Evolutionary conservation across 257 asterid species (phyloP).

Genomic region (Parsonsia alboflavescens): DNA sequence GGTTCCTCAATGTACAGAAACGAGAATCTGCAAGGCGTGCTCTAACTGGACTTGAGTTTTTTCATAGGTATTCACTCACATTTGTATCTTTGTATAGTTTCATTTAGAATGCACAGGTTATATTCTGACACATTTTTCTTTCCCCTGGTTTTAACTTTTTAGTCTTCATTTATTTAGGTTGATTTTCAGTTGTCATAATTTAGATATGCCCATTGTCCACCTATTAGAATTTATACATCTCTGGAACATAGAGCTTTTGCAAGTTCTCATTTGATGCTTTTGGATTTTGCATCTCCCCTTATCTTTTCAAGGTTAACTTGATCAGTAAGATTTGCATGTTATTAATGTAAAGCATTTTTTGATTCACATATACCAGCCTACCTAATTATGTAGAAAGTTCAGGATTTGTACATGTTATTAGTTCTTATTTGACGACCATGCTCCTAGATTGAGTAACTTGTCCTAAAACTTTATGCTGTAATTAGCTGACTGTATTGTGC

Average conservation of each 20-base stretch:
- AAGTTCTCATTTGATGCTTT: background rate
- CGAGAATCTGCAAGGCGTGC: conserved; percentile 93
- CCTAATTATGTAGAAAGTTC: background rate
- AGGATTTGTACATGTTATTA: background rate
- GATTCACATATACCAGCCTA: background rate
- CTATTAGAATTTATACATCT: background rate
- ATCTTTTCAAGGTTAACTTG: conserved; percentile 2
- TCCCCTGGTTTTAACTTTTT: background rate
- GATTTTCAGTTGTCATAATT: background rate
- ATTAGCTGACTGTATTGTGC: background rate
- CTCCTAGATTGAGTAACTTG: background rate
- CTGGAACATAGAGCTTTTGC: background rate
- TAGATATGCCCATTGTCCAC: background rate
- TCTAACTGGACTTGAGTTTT: conserved; percentile 87
- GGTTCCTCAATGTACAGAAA: conserved; percentile 87
- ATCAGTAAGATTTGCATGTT: background rate
- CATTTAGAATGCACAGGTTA: background rate
- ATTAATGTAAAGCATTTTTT: background rate
- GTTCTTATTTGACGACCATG: background rate
- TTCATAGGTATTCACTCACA: conserved; percentile 59
- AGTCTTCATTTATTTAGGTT: background rate
- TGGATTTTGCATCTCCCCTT: background rate
- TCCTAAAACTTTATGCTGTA: background rate
- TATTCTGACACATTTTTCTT: background rate
- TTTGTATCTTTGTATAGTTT: conserved; percentile 12